A percentile compares a stretch with the other conserved stretches of the same genome.
Evolutionary conservation across 257 asterid species (phyloP).

Genomic region (Perilla frutescens): DNA sequence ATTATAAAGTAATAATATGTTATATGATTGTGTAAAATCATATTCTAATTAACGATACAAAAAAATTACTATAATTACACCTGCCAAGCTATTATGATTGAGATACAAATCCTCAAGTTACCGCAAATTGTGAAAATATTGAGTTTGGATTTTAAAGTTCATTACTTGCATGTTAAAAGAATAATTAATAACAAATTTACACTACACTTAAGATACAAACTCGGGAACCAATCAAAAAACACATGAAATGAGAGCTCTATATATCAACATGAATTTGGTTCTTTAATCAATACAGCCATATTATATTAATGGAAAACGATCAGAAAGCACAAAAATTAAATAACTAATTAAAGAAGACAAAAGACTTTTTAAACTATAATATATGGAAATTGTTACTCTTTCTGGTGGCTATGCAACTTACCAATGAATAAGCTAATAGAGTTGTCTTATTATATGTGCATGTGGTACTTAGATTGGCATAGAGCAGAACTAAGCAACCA

Average conservation of each 20-base stretch:
- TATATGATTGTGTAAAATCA: too few relatives aligned
- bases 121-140: too few relatives aligned
- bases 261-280: background rate
- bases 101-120: too few relatives aligned
- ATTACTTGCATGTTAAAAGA: too few relatives aligned
- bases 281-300: background rate
- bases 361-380: background rate
- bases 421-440: background rate
- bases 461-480: background rate
- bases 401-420: background rate
- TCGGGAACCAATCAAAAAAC: background rate
- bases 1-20: too few relatives aligned
- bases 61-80: too few relatives aligned
- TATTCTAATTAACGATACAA: too few relatives aligned
- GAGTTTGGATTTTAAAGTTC: too few relatives aligned
- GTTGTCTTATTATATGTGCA: conserved; percentile 16
- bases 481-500: conserved; percentile 16
- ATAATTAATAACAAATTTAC: background rate
- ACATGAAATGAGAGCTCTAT: background rate
- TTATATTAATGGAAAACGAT: background rate
- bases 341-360: background rate
- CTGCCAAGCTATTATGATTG: too few relatives aligned
- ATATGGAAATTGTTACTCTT: background rate
- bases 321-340: background rate
- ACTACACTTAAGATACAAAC: background rate